Evolutionary conservation across 257 asterid genomes (phyloP), one percentile per base, ranked within the genome.

Genomic region (Capsicum baccatum): DNA sequence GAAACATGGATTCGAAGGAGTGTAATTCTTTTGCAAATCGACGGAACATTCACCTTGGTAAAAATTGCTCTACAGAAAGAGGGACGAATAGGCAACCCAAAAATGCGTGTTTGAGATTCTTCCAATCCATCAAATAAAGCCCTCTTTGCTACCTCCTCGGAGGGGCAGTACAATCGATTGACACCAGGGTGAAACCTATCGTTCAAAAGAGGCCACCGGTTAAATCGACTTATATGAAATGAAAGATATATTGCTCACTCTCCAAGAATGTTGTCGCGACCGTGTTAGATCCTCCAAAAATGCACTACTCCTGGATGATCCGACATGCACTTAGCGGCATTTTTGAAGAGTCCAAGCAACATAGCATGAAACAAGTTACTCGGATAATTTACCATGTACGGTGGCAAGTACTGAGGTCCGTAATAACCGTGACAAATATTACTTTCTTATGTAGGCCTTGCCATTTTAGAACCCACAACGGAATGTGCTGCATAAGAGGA

Each of bases 391-490:
- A 96, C 99, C 99, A 96, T 52, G 99, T 96, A 19, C 96, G 98
- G 86, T 96, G 99, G 91, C 99, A 96, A 52, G 98, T 93, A 78
- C 88, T 92, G 15, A 96, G 97, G 88, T 96, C 99, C 0, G 99
- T 96, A 82, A 96, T 94, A 87, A 96, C 98, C 0, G 99, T 96
- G 11, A 92, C 99, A 62, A 96, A 96, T 58, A 94, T 86, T 57
- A 96, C 98, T 84, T 96, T 96, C 74, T 91, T 94, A 80, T 93
- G 97, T 13, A 96, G 91, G 39, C 97, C 94, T 89, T 96, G 98
- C 99, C 99, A 96, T 92, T 94, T 96, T 21, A 96, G 94, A 88
- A 96, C 99, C 99, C 98, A 94, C 84, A 96, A 80, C 6, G 99
- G 99, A 67, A 96, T 93, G 80, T 96, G 99, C 85, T 96, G 99